Evolutionary conservation across 192 early-diverging fungal genomes (phyloP), one percentile per base, ranked within the genome.

Genomic region (Entomortierella chlamydospora): DNA sequence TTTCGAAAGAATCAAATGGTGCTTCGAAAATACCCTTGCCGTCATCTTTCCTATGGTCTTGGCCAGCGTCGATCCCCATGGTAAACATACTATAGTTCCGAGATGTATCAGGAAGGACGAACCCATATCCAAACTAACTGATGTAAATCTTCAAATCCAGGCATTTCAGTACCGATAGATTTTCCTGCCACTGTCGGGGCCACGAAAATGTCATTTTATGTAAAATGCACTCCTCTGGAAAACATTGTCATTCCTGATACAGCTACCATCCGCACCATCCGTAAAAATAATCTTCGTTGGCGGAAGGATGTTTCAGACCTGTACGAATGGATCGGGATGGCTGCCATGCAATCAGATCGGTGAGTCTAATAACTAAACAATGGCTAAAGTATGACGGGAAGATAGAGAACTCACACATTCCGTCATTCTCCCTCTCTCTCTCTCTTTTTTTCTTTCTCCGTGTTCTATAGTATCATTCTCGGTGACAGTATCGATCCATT

Each of bases 1-100:
- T 18, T 85, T 77, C 49, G 84, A 85, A 25, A 49, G 84, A 45
- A 78, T 85, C 41, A 83, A 83, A 63, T 85, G 84, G 84, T 83
- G 81, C 59, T 85, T 85, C 78, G 72, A 85, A 29, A 74, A 85
- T 55, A 83, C 81, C 4, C 52, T 83, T 25, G 30, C 39, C 13
- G 39, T 51, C 0, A 50, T 28, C n/a, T 83, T 83, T 55, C 51
- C 74, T 1, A 83, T 85, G 68, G 41, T 81, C n/a, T 62, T 85
- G 12, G 64, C 70, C 1, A 74, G 55, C 23, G 58, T 81, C 2
- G 66, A 83, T 25, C 20, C 50, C 13, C 49, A 63, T 15, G 67
- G 81, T 82, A 65, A 68, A 41, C 17, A 25, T 4, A 23, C 23
- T 37, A 1, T 60, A n/a, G n/a, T n/a, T n/a, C n/a, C n/a, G n/a